phyloP scores from a whole-genome alignment of 2,329 filamentous ascomycete species.

The Coniochaeta sp. region DNA sequence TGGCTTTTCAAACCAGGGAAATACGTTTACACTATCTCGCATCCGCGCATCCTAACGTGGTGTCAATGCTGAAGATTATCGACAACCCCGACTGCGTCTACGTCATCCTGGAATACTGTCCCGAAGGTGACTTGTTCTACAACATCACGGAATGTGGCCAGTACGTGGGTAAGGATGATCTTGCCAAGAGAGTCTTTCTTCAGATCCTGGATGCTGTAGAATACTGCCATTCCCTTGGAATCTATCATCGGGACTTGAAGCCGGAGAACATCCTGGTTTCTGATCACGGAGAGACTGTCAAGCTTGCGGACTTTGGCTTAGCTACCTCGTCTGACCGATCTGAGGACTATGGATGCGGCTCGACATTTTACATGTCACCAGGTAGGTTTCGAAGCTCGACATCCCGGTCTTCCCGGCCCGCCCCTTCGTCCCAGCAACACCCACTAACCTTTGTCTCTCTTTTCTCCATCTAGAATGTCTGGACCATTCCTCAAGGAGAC shows the following conservation, averaged over 20 bases:
- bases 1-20: slow-evolving; percentile 86
- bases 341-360: slow-evolving; percentile 94
- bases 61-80: slow-evolving; percentile 89
- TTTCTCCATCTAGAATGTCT: slow-evolving; percentile 64
- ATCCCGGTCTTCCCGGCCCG: slow-evolving; percentile 7
- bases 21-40: slow-evolving; percentile 87
- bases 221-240: slow-evolving; percentile 85
- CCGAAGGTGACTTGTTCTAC: slow-evolving; percentile 91
- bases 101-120: slow-evolving; percentile 94
- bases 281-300: slow-evolving; percentile 80
- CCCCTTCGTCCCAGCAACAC: slow-evolving; percentile 6
- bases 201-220: slow-evolving; percentile 96
- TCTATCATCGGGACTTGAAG: slow-evolving; percentile 97
- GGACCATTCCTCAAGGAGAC: slow-evolving; percentile 64
- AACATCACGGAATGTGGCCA: slow-evolving; percentile 95
- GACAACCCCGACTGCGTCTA: slow-evolving; percentile 89
- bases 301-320: slow-evolving; percentile 94
- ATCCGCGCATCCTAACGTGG: slow-evolving; percentile 84
- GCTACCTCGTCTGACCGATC: slow-evolving; percentile 79
- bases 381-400: slow-evolving; percentile 50
- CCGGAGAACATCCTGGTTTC: slow-evolving; percentile 96
- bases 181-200: slow-evolving; percentile 82
- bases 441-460: slow-evolving; percentile 19
- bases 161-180: slow-evolving; percentile 85
- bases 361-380: slow-evolving; percentile 99